Conservation (phyloP, 495 filamentous ascomycete species). For the Hapsidospora chrysogenum region DNA sequence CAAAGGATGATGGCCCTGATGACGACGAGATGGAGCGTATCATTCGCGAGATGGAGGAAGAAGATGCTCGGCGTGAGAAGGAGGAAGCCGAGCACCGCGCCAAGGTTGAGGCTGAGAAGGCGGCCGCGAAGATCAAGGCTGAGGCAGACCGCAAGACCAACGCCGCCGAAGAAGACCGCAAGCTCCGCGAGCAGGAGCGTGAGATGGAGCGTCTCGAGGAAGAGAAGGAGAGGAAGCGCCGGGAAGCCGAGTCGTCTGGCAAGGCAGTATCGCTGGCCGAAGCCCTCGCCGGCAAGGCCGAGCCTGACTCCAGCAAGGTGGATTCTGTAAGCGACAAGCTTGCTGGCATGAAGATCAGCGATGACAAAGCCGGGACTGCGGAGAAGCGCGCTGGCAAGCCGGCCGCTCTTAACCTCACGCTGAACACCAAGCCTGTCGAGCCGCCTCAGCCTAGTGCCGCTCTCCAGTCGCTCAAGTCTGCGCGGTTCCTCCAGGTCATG, state of each 20-base stretch:
- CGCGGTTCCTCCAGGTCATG: conserved; percentile 51
- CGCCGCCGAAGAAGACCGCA: conserved; percentile 17
- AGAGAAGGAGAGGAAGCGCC: conserved; percentile 32
- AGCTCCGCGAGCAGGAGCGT: conserved; percentile 12
- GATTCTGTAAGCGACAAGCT: conserved; percentile 25
- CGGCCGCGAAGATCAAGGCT: conserved; percentile 19
- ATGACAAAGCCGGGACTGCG: conserved; percentile 15
- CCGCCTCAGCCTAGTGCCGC: conserved; percentile 80
- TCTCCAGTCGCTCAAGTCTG: conserved; percentile 76
- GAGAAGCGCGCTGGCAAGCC: conserved; percentile 43
- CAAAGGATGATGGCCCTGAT: conserved; percentile 8
- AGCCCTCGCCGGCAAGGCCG: conserved; percentile 7
- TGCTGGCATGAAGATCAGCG: conserved; percentile 22
- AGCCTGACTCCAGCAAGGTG: conserved; percentile 7
- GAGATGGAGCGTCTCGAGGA: conserved; percentile 41
- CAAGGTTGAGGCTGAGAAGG: conserved; percentile 20
- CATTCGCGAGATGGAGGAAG: conserved; percentile 35
- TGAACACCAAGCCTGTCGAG: conserved; percentile 65
- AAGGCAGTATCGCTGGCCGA: conserved; percentile 8
- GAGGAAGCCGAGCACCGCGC: conserved; percentile 15
- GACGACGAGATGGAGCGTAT: conserved; percentile 25
- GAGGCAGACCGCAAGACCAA: conserved; percentile 21
- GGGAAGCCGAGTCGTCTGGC: conserved; percentile 9
- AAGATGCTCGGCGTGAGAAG: conserved; percentile 29
- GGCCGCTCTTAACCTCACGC: conserved; percentile 61